Evolutionary conservation across 1,139 yeast species (phyloP), one percentile per base, ranked within the genome.

Genomic region (Yamadazyma jaroonii): DNA sequence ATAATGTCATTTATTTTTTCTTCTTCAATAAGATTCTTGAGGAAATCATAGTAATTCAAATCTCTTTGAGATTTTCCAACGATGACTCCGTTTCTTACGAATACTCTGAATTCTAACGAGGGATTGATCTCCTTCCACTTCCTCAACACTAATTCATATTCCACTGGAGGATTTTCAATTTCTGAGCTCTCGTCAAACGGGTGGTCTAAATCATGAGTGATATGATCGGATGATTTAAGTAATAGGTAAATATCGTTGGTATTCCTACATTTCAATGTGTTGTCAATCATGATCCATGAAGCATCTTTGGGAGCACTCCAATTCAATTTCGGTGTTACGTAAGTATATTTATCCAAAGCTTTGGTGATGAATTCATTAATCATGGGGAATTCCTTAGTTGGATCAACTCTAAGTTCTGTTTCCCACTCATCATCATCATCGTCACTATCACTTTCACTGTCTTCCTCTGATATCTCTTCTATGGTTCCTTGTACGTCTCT

Each of bases 241-340:
- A 92, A 62, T 38, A 92, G 59, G 47, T 89, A 90, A 0, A 92
- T 62, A 47, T 92, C 99, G 30, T 81, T 74, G 0, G 84, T 79
- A 25, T 71, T 72, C 11, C 63, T 70, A 53, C 97, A 89, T 51
- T 77, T 74, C 70, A 85, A 75, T 4, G 86, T 73, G 49, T 86
- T 84, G 26, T 85, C 82, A 2, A 94, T 75, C 53, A 86, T 65
- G 24, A 92, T 90, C 98, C 98, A 92, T 1, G 80, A 75, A 6
- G 97, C 88, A 60, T 92, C 99, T 52, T 82, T 84, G 1, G 99
- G 98, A 1, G 96, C 84, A 1, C 97, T 87, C 98, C 98, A 92
- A 64, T 92, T 92, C 48, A 92, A 67, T 54, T 92, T 92, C 1
- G 97, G 97, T 2, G 87, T 72, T 6, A 89, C 89, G 1, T 79